These are phyloP conservation scores for Dendrocalamus sinicus DNA, from an alignment of 176 grass and related monocot species.

Conservation along the genomic window DNA sequence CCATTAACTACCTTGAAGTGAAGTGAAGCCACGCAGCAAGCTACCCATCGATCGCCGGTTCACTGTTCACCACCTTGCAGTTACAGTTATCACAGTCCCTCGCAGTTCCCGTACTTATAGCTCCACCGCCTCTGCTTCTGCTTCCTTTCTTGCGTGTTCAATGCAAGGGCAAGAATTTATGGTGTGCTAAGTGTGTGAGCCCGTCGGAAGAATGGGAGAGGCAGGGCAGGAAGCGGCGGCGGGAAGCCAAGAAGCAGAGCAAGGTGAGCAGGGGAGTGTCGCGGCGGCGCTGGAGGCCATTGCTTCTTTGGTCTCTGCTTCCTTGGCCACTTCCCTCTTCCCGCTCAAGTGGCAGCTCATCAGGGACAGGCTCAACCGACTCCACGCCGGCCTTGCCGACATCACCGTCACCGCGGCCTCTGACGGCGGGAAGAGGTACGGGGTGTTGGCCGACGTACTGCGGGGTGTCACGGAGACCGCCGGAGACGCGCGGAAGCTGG, in stretches of 20 bases:
- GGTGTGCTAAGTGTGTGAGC: neutral
- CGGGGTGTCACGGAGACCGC: constrained; percentile 42
- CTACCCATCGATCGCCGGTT: constrained; percentile 27
- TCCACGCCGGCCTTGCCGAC: constrained; percentile 59
- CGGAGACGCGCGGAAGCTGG: constrained; percentile 40
- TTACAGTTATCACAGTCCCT: constrained; percentile 51
- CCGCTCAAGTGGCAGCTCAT: constrained; percentile 81
- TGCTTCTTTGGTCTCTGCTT: constrained; percentile 43
- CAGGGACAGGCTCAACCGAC: constrained; percentile 66
- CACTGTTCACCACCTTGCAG: constrained; percentile 44
- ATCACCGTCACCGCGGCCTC: constrained; percentile 23
- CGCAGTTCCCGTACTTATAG: constrained; percentile 9
- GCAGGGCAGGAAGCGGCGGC: neutral
- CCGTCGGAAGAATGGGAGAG: constrained; percentile 45
- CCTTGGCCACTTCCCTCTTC: constrained; percentile 65
- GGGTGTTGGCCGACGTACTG: constrained; percentile 47
- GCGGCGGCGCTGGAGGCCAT: constrained; percentile 45
- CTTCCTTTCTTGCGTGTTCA: constrained; percentile 10
- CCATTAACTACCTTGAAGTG: constrained; percentile 47
- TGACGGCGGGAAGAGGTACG: constrained; percentile 2
- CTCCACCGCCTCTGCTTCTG: constrained; percentile 3
- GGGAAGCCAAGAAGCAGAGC: constrained; percentile 24
- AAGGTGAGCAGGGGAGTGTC: constrained; percentile 43
- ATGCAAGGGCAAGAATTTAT: constrained; percentile 6
- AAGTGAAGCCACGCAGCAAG: neutral